Evolutionary conservation across 768 basidiomycete genomes (phyloP).

Genomic region (Amanita pseudoporphyria): DNA sequence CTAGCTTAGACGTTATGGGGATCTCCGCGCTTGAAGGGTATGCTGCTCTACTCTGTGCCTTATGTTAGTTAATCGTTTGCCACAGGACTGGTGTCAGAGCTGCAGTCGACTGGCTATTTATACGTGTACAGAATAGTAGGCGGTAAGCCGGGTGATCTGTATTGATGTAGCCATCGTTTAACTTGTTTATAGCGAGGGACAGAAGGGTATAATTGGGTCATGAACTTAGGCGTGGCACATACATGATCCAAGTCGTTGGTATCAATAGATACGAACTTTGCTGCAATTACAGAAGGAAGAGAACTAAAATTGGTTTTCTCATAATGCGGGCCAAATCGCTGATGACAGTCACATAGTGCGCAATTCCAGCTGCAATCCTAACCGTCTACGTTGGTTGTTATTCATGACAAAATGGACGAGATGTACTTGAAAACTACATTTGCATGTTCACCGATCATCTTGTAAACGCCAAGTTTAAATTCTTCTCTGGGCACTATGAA

Average conservation of each 20-base stretch:
- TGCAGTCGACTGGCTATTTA: constrained; percentile 91
- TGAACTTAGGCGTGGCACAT: no score
- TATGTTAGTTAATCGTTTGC: not conserved
- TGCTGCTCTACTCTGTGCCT: constrained; percentile 13
- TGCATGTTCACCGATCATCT: constrained; percentile 35
- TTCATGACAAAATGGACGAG: not conserved
- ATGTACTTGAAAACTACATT: constrained; percentile 25
- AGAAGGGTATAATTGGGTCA: not conserved
- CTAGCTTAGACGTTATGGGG: constrained; percentile 83
- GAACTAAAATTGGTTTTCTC: constrained; percentile 17
- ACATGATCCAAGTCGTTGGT: no score
- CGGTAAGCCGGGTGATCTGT: constrained; percentile 28
- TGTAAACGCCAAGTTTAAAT: constrained; percentile 42
- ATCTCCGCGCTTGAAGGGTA: constrained; percentile 88
- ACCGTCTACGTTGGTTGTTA: not conserved
- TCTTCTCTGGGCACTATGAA: constrained; percentile 36
- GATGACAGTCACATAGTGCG: constrained; percentile 3
- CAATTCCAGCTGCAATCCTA: not conserved
- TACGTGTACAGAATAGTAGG: constrained; percentile 85
- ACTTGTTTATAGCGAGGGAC: not conserved
- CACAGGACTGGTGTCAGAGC: constrained; percentile 78
- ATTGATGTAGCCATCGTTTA: constrained; percentile 6
- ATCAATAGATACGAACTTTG: not conserved
- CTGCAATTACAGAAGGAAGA: constrained; percentile 13
- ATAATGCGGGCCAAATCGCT: constrained; percentile 21